Evolutionary conservation across 1,139 yeast species (phyloP), one percentile per base, ranked within the genome.

Genomic region (Blastobotrys elegans): DNA sequence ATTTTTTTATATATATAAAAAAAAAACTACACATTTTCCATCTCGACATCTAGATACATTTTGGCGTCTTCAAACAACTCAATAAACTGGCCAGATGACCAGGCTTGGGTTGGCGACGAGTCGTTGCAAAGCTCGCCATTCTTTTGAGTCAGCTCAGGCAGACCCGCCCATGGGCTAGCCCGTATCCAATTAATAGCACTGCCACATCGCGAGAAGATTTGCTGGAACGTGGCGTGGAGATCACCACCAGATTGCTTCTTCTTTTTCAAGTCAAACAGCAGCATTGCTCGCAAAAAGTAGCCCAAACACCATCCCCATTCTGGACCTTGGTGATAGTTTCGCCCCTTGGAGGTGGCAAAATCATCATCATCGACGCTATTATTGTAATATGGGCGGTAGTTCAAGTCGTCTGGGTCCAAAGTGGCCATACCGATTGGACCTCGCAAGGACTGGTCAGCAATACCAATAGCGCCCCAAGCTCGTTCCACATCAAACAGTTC

Each of bases 301-400:
- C 98, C 98, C 34, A 76, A 74, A 52, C 82, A 79, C 97, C 97
- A 92, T 20, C 86, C 83, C 98, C 98, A 92, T 64, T 92, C 98
- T 1, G 98, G 98, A 1, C 98, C 98, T 68, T 92, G 97, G 66
- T 92, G 98, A 65, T 92, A 92, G 67, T 92, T 92, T 60, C 97
- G 77, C 17, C 98, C 98, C 67, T 89, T 89, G 4, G 97, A 75
- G 0, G 97, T 89, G 1, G 95, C 89, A 72, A 89, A 92, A 64
- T 92, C 96, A 7, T 76, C 79, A 46, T 78, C 80, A 60, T 92
- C 97, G 42, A 78, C 83, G 44, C 90, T 71, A 63, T 92, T 92
- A 58, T 73, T 71, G 67, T 92, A 92, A 69, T 86, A 78, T 1
- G 98, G 98, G 51, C 94, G 76, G 66, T 92, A 92, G 66, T 92